phyloP scores from a whole-genome alignment of 345 rosid species.

The Cardamine occulta region DNA sequence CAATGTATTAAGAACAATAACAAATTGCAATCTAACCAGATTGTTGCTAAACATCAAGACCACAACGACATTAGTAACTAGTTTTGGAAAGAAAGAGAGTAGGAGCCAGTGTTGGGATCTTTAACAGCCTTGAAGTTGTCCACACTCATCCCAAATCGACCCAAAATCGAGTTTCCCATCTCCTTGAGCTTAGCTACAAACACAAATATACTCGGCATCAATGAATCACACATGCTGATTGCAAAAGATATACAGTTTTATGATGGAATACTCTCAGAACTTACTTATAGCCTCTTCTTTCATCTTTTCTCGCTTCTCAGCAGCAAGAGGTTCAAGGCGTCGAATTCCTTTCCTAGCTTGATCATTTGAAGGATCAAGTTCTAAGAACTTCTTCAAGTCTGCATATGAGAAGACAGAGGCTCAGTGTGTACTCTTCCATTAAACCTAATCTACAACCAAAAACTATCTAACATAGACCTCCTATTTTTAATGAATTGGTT shows the following conservation, averaged over 20 bases:
- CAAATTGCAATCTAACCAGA: conserved; percentile 15
- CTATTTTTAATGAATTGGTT: background rate
- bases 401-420: conserved; percentile 28
- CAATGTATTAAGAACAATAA: conserved; percentile 19
- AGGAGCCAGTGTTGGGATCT: conserved; percentile 94
- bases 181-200: conserved; percentile 83
- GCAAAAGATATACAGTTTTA: background rate
- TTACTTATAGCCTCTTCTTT: conserved; percentile 97
- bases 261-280: conserved; percentile 27
- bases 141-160: conserved; percentile 86
- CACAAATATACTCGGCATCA: background rate
- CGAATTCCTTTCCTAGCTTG: conserved; percentile 70
- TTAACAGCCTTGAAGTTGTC: conserved; percentile 96
- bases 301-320: conserved; percentile 90
- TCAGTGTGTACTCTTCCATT: background rate
- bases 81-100: conserved; percentile 77
- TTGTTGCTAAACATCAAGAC: conserved; percentile 18
- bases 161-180: conserved; percentile 84
- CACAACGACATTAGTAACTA: conserved; percentile 10
- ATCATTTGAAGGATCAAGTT: conserved; percentile 78
- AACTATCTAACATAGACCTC: conserved; percentile 8
- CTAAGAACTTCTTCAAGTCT: conserved; percentile 88
- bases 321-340: conserved; percentile 87
- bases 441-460: conserved; percentile 3
- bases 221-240: background rate